Percentiles rank a stretch among this genome's conserved stretches.
Conservation (phyloP, 2,329 filamentous ascomycete genomes). For the Fusarium xyrophilum region DNA sequence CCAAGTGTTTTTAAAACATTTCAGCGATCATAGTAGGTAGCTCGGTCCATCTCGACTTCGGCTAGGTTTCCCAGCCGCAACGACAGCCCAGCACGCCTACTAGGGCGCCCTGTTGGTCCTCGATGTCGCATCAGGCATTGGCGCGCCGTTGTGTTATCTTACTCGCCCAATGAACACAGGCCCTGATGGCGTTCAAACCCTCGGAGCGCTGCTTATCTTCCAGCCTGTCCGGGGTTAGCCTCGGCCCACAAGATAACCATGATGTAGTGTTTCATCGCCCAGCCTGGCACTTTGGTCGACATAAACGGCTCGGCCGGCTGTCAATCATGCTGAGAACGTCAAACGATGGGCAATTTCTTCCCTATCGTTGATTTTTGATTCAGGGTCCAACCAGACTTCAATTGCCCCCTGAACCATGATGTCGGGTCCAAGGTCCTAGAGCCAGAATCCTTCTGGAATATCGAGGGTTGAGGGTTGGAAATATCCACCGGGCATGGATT, state of each 20-base stretch:
- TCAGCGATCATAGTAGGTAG: background rate
- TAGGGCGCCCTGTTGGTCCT: background rate
- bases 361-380: conserved; percentile 6
- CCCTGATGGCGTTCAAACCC: conserved; percentile 28
- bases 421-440: background rate
- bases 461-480: background rate
- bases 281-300: conserved; percentile 34
- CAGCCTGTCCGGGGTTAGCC: conserved; percentile 38
- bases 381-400: conserved; percentile 16
- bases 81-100: background rate
- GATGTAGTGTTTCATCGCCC: background rate
- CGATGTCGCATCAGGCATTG: conserved; percentile 19
- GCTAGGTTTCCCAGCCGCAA: background rate
- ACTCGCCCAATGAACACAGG: conserved; percentile 26
- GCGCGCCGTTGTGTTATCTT: conserved; percentile 29
- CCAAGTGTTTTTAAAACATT: background rate
- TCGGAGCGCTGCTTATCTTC: conserved; percentile 38
- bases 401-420: background rate
- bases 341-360: conserved; percentile 3
- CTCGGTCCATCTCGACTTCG: background rate
- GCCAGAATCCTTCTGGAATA: conserved; percentile 19
- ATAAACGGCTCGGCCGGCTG: conserved; percentile 20
- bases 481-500: background rate
- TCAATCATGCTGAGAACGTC: conserved; percentile 13
- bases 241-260: conserved; percentile 31